Percentiles rank a stretch among this genome's conserved stretches.
Evolutionary conservation across 2,329 filamentous ascomycete species (phyloP).

Genomic region (Sporothrix inflata): DNA sequence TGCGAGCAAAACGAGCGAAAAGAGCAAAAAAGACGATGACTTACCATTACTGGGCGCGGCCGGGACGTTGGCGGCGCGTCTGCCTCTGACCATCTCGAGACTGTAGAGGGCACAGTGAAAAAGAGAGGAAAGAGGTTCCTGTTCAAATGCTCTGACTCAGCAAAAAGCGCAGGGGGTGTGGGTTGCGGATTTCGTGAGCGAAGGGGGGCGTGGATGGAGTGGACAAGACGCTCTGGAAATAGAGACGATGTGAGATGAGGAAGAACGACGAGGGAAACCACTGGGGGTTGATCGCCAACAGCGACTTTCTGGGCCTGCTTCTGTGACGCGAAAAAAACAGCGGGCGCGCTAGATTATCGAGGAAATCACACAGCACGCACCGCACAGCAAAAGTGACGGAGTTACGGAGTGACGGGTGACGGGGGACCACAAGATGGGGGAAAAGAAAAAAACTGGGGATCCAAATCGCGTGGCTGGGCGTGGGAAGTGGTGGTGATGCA

Average conservation of each 20-base stretch:
- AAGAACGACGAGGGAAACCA: background rate
- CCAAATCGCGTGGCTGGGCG: constrained; percentile 31
- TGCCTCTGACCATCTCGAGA: constrained; percentile 28
- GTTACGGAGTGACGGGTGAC: background rate
- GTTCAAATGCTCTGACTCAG: constrained; percentile 30
- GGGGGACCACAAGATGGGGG: background rate
- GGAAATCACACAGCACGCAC: constrained; percentile 16
- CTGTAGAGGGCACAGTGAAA: background rate
- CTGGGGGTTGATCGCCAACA: background rate
- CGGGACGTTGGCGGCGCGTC: constrained; percentile 22
- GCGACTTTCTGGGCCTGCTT: background rate
- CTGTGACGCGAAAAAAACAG: background rate
- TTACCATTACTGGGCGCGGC: constrained; percentile 26
- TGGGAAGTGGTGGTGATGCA: background rate
- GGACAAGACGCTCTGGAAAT: background rate
- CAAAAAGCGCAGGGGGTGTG: constrained; percentile 1
- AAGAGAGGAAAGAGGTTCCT: background rate
- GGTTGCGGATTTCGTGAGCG: background rate
- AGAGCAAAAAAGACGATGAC: constrained; percentile 4
- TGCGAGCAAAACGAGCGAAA: no score
- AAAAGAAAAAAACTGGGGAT: background rate
- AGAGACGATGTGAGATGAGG: background rate
- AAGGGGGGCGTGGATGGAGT: background rate
- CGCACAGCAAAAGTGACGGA: background rate
- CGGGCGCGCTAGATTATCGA: constrained; percentile 5